Percentiles rank a stretch among this genome's conserved stretches.
phyloP scores from a whole-genome alignment of 352 stramenopile genomes.

The Phytophthora europaea region DNA sequence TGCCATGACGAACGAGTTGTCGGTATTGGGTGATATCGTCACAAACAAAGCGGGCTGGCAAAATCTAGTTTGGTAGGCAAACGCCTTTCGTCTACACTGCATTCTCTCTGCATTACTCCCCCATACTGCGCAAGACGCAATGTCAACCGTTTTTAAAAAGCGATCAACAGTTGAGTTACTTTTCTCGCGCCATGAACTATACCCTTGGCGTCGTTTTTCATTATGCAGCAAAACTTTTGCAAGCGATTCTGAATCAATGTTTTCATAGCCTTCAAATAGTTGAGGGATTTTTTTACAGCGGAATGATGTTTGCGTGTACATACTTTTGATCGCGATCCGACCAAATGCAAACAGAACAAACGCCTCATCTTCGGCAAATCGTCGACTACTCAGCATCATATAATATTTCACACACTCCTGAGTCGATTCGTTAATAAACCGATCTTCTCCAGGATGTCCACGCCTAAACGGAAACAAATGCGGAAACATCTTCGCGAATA shows the following conservation, averaged over 20 bases:
- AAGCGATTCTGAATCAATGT: not conserved
- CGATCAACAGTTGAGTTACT: not conserved
- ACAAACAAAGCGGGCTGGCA: not conserved
- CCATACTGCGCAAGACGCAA: not conserved
- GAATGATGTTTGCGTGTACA: not conserved
- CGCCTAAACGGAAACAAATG: not conserved
- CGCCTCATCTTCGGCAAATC: conserved; percentile 26
- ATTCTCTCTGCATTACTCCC: not conserved
- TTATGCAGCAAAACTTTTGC: not conserved
- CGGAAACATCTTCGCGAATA: not conserved
- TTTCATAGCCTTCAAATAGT: not conserved
- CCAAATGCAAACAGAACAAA: conserved; percentile 25
- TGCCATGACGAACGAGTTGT: conserved; percentile 9
- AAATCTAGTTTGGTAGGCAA: not conserved
- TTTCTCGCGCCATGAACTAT: not conserved
- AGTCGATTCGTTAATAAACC: not conserved
- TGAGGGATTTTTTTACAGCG: not conserved
- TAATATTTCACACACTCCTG: conserved; percentile 22
- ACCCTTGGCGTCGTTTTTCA: conserved; percentile 2
- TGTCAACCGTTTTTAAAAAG: not conserved
- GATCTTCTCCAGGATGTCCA: not conserved
- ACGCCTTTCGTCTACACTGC: not conserved
- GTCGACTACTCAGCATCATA: conserved; percentile 8
- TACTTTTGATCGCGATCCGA: not conserved
- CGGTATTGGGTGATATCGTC: not conserved